Percentiles rank a stretch among this genome's conserved stretches.
Evolutionary conservation across 129 eudicot species (phyloP).

Genomic region (Arctium minus): DNA sequence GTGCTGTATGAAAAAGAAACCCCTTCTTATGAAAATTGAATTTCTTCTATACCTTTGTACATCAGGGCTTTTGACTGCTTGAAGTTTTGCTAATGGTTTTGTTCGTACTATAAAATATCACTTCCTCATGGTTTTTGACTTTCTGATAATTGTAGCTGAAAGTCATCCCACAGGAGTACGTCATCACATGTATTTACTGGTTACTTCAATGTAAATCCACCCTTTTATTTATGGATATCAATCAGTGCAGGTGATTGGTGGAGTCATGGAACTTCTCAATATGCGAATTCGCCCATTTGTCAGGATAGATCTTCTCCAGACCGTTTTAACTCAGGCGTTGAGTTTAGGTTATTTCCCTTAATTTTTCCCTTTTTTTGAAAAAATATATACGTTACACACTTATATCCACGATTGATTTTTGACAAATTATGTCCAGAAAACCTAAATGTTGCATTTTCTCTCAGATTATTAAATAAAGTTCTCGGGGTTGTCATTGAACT

Average conservation of each 20-base stretch:
- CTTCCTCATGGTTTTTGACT: neutral
- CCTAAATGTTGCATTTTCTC: neutral
- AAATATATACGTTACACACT: neutral
- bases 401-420: neutral
- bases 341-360: conserved; percentile 55
- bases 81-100: neutral
- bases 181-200: neutral
- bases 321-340: conserved; percentile 55
- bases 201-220: neutral
- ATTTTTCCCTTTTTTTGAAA: neutral
- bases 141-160: neutral
- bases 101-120: neutral
- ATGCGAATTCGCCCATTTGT: conserved; percentile 76
- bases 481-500: neutral
- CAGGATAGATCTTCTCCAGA: conserved; percentile 79
- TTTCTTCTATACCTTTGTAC: neutral
- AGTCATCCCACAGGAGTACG: neutral
- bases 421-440: neutral
- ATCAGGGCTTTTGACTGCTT: too few species aligned
- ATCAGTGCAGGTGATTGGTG: conserved; percentile 64
- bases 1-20: conserved; percentile 27
- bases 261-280: conserved; percentile 67
- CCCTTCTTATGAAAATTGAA: neutral
- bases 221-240: conserved; percentile 8
- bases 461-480: neutral